Evolutionary conservation across 2,329 filamentous ascomycete species (phyloP).

Genomic region (Paradendryphiella salina): DNA sequence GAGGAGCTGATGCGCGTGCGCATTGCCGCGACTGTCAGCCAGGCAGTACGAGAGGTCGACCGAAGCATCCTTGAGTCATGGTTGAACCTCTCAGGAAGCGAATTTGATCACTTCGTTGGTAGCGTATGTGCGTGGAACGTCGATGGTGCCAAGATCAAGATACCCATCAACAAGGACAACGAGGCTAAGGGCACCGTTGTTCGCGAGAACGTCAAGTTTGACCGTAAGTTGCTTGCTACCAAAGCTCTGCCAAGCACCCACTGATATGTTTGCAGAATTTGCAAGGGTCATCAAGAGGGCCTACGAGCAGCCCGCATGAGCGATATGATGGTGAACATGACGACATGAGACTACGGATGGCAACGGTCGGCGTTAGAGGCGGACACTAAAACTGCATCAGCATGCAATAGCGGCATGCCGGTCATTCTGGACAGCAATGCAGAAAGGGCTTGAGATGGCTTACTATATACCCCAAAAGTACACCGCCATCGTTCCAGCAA

Average conservation of each 20-base stretch:
- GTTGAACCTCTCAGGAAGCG: conserved; percentile 53
- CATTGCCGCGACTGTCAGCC: conserved; percentile 85
- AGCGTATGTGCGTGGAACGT: conserved; percentile 78
- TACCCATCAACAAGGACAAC: conserved; percentile 85
- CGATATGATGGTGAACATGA: conserved; percentile 11
- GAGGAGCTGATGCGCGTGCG: conserved; percentile 90
- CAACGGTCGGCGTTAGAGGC: conserved; percentile 21
- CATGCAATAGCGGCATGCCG: conserved; percentile 14
- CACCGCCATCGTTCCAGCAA: conserved; percentile 11
- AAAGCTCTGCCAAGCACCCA: neutral
- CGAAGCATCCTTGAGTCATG: conserved; percentile 53
- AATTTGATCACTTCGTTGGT: conserved; percentile 56
- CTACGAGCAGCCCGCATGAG: conserved; percentile 46
- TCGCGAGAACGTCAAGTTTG: conserved; percentile 89
- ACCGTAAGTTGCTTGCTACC: conserved; percentile 55
- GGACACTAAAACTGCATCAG: conserved; percentile 13
- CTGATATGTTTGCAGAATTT: conserved; percentile 38
- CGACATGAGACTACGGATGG: conserved; percentile 20
- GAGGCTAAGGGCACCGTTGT: conserved; percentile 96
- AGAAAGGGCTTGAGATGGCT: conserved; percentile 15
- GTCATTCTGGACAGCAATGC: conserved; percentile 9
- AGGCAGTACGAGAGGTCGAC: conserved; percentile 77
- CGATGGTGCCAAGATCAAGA: conserved; percentile 66
- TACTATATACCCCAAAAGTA: conserved; percentile 24
- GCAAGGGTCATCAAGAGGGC: conserved; percentile 43